These are phyloP conservation scores for Nakaseomyces sp. DNA, from an alignment of 1,139 yeast genomes.

Conservation along the genomic window DNA sequence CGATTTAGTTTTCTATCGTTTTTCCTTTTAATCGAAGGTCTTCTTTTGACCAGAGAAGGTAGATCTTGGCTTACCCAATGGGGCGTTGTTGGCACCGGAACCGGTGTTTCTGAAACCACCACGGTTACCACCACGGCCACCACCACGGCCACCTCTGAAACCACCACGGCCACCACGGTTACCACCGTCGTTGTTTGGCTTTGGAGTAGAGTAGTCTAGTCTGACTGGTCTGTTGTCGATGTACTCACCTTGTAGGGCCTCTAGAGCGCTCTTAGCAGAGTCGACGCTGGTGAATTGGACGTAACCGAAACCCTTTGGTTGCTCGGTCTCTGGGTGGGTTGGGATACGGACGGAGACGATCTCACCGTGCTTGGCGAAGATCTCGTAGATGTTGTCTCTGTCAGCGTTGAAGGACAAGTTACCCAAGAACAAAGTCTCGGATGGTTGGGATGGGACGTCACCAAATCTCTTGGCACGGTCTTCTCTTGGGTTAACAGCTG, in stretches of 20 bases:
- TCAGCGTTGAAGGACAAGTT: constrained; percentile 85
- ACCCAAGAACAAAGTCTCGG: constrained; percentile 93
- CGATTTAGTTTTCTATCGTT: background rate
- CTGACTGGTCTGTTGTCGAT: constrained; percentile 91
- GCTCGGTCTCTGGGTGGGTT: constrained; percentile 97
- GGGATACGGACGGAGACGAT: constrained; percentile 89
- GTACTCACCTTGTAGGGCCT: constrained; percentile 79
- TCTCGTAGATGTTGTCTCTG: constrained; percentile 64
- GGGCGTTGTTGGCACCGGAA: constrained; percentile 53
- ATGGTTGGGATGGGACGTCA: constrained; percentile 82
- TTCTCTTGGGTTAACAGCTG: constrained; percentile 34
- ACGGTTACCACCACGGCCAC: constrained; percentile 34
- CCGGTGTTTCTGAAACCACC: constrained; percentile 31
- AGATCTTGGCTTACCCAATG: constrained; percentile 36
- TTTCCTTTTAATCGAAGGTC: constrained; percentile 56
- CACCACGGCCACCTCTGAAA: constrained; percentile 39
- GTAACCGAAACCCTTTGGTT: constrained; percentile 98
- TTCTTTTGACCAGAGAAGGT: constrained; percentile 65
- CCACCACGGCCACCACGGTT: constrained; percentile 34
- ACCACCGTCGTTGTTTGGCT: constrained; percentile 38
- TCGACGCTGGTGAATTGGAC: constrained; percentile 82
- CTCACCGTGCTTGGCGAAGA: constrained; percentile 70
- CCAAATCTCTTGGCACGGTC: constrained; percentile 79
- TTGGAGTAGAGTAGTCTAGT: constrained; percentile 90
- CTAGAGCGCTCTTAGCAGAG: constrained; percentile 84